These are phyloP conservation scores for Colletotrichum gigasporum DNA, from an alignment of 2,329 filamentous ascomycete species.

Conservation along the genomic window DNA sequence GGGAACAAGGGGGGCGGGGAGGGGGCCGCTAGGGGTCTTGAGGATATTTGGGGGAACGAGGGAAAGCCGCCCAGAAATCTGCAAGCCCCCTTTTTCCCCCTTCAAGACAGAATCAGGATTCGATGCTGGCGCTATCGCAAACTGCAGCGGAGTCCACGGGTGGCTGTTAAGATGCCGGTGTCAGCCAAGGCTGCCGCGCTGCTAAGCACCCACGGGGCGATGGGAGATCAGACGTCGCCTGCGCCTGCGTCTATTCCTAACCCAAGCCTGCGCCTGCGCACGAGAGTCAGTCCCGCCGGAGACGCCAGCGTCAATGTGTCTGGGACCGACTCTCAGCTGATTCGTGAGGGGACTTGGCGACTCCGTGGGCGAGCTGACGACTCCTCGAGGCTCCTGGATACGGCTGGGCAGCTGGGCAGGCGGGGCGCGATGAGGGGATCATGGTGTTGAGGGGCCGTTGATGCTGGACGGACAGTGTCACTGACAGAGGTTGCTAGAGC, in stretches of 20 bases:
- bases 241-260: too few species aligned
- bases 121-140: background rate
- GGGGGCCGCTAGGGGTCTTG: background rate
- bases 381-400: slow-evolving; percentile 5
- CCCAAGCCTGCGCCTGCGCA: background rate
- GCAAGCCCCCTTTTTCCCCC: slow-evolving; percentile 10
- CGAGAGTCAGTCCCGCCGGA: slow-evolving; percentile 10
- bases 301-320: background rate
- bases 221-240: slow-evolving; percentile 16
- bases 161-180: slow-evolving; percentile 7
- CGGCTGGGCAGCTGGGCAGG: slow-evolving; percentile 10
- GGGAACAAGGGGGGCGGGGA: background rate
- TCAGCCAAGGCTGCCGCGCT: slow-evolving; percentile 24
- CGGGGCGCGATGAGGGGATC: background rate
- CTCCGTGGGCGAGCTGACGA: background rate
- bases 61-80: background rate
- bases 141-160: background rate
- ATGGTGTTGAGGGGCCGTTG: background rate
- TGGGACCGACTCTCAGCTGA: background rate
- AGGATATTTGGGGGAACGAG: too few species aligned
- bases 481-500: background rate
- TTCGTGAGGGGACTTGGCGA: background rate
- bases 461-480: background rate
- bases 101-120: background rate
- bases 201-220: background rate